phyloP scores from a whole-genome alignment of 2,329 filamentous ascomycete genomes.

The Aureobasidium pullulans region DNA sequence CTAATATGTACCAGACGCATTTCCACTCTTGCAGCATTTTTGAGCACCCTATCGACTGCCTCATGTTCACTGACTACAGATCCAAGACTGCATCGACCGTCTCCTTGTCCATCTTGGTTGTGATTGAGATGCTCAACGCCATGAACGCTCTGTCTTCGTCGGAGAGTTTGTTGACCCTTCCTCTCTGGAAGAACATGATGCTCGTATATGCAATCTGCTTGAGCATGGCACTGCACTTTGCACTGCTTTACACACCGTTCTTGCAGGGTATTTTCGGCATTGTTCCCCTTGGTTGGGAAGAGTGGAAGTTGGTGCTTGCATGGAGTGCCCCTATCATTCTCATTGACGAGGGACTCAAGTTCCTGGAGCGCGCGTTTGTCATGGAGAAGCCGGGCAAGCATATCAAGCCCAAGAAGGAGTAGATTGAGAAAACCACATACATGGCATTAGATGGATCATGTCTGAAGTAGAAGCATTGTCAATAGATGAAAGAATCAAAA shows the following conservation, averaged over 20 bases:
- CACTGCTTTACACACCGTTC: slow-evolving; percentile 83
- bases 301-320: slow-evolving; percentile 85
- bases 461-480: background rate
- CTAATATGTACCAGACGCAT: slow-evolving; percentile 48
- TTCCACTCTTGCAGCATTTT: slow-evolving; percentile 87
- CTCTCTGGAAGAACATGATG: slow-evolving; percentile 98
- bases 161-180: slow-evolving; percentile 86
- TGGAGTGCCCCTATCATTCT: slow-evolving; percentile 88
- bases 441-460: background rate
- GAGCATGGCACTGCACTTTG: slow-evolving; percentile 93
- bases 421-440: background rate
- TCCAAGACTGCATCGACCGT: slow-evolving; percentile 88
- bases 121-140: slow-evolving; percentile 99
- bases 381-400: slow-evolving; percentile 21
- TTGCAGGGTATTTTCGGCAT: slow-evolving; percentile 87
- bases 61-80: slow-evolving; percentile 82
- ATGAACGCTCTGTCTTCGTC: slow-evolving; percentile 96
- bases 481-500: background rate
- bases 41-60: slow-evolving; percentile 84
- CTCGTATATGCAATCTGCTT: slow-evolving; percentile 89
- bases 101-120: slow-evolving; percentile 81
- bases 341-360: slow-evolving; percentile 79
- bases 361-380: slow-evolving; percentile 50
- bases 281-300: slow-evolving; percentile 70
- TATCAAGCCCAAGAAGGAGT: slow-evolving; percentile 15